A percentile compares a stretch with the other conserved stretches of the same genome.
Conservation (phyloP, 2,329 filamentous ascomycete species). For the Pseudogymnoascus sp. region DNA sequence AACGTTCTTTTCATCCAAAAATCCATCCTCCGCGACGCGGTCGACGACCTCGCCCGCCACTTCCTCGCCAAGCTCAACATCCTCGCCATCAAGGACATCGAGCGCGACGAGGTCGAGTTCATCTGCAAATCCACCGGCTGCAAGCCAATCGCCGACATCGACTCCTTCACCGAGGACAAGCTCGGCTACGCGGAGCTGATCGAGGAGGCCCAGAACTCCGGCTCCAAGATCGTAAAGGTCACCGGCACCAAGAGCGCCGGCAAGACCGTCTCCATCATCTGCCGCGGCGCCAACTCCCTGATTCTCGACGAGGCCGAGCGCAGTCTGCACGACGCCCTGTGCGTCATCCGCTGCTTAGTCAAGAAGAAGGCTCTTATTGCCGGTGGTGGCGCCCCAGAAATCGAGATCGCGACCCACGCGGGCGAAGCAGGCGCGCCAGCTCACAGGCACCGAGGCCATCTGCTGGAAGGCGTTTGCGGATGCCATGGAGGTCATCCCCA, state of each 20-base stretch:
- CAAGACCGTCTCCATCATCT: constrained; percentile 91
- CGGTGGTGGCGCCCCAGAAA: constrained; percentile 91
- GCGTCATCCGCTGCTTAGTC: constrained; percentile 92
- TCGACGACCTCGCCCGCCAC: constrained; percentile 95
- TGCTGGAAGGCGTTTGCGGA: constrained; percentile 99
- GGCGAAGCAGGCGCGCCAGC: constrained; percentile 70
- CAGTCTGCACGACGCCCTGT: constrained; percentile 92
- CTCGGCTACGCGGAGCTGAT: constrained; percentile 88
- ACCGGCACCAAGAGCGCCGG: constrained; percentile 78
- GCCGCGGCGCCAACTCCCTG: constrained; percentile 85
- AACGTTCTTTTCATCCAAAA: constrained; percentile 98
- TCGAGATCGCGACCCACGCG: constrained; percentile 89
- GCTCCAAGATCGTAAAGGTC: constrained; percentile 89
- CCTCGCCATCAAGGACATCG: constrained; percentile 92
- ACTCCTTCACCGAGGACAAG: constrained; percentile 98
- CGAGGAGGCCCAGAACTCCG: constrained; percentile 82
- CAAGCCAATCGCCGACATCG: constrained; percentile 97
- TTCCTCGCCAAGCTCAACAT: constrained; percentile 98
- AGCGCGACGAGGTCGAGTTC: constrained; percentile 97
- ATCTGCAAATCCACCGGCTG: constrained; percentile 98
- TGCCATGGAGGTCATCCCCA: constrained; percentile 93
- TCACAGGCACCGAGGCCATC: constrained; percentile 89
- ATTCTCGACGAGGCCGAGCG: constrained; percentile 97
- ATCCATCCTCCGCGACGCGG: constrained; percentile 92
- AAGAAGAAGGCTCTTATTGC: constrained; percentile 99